Conservation (phyloP, 768 basidiomycete genomes). For the Termitomyces sp. region DNA sequence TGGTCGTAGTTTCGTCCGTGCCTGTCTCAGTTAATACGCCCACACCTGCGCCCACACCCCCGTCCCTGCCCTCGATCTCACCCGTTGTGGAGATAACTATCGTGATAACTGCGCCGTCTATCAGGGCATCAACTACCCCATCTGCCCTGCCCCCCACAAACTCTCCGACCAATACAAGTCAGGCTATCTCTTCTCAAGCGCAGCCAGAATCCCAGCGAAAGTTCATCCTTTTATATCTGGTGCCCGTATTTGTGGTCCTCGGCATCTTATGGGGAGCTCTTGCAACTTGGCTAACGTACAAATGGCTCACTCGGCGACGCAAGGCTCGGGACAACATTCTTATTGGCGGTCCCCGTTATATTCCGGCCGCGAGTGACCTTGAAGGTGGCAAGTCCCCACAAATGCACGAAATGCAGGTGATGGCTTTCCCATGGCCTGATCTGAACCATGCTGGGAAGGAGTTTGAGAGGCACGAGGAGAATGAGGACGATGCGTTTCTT, state of each 20-base stretch:
- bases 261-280: conserved; percentile 25
- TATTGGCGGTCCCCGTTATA: conserved; percentile 18
- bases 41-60: neutral
- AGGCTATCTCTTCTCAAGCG: conserved; percentile 1
- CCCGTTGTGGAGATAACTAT: neutral
- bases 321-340: conserved; percentile 8
- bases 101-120: neutral
- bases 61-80: neutral
- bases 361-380: conserved; percentile 15
- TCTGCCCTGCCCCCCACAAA: conserved; percentile 1
- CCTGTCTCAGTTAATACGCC: neutral
- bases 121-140: neutral
- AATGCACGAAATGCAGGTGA: conserved; percentile 7
- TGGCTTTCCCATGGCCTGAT: conserved; percentile 12
- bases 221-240: conserved; percentile 17
- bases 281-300: conserved; percentile 29
- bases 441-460: conserved; percentile 1
- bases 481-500: conserved; percentile 19
- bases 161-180: neutral
- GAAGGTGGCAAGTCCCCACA: conserved; percentile 12
- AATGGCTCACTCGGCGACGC: conserved; percentile 23
- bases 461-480: neutral
- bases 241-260: conserved; percentile 25
- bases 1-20: neutral
- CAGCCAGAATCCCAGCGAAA: neutral